Evolutionary conservation across 257 asterid genomes (phyloP), one percentile per base, ranked within the genome.

Genomic region (Przewalskia tangutica): DNA sequence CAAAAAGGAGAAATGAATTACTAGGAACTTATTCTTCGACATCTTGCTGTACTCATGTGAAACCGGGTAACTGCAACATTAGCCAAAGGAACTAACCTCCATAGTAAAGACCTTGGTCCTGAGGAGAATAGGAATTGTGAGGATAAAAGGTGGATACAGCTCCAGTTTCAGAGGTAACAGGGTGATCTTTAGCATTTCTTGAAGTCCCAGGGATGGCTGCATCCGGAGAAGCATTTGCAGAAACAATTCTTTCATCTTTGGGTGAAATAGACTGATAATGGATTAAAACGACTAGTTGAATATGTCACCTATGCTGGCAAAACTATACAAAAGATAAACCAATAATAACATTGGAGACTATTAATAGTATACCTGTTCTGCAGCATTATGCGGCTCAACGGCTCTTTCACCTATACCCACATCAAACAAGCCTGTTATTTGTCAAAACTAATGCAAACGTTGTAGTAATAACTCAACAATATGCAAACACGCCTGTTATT

Each of bases 181-280:
- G 88, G 83, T 81, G 92, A 82, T 89, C 95, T 89, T 91, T 90
- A 84, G 87, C 81, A 75, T 85, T 93, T 81, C 89, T 88, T 67
- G 97, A 83, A 87, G 92, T 91, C 85, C 91, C 93, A 60, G 94
- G 66, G 82, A 92, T 83, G 85, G 89, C 92, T 84, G 89, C 89
- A 90, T 89, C 91, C 59, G 91, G 87, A 81, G 95, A 81, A 85
- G 93, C 91, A 86, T 90, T 93, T 77, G 90, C 89, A 81, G 98
- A 85, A 86, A 86, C 88, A 82, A 88, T 82, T 89, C 95, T 91
- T 88, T 93, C 98, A 87, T 91, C 98, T 88, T 94, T 94, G 70
- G 97, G 95, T 32, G 91, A 84, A 87, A 91, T 84, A 64, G 93
- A 89, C 99, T 94, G 91, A 82, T 73, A 84, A 85, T 82, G 87